Percentiles rank a stretch among this genome's conserved stretches.
Conservation (phyloP, 306 rosid genomes). For the Begonia peltatifolia region DNA sequence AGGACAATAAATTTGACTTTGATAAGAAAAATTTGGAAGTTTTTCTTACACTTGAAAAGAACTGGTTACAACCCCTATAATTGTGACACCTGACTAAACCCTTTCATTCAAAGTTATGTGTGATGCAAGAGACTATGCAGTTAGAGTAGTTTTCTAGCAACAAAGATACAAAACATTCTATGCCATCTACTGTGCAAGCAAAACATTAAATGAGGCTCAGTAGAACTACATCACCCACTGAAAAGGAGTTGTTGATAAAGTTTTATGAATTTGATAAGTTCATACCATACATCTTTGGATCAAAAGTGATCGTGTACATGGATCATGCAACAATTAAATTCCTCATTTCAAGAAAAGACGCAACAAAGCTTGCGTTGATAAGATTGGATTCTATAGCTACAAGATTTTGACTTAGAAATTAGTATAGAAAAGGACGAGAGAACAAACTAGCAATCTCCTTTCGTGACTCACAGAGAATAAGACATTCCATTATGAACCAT, state of each 20-base stretch:
- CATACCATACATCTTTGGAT: too few relatives aligned
- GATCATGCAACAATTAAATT: not conserved
- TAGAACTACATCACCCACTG: too few relatives aligned
- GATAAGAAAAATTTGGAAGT: not conserved
- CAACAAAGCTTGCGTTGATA: not conserved
- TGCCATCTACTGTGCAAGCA: too few relatives aligned
- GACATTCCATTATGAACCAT: too few relatives aligned
- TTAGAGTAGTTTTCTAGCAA: not conserved
- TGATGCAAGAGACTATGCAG: slow-evolving; percentile 1
- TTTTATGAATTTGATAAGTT: too few relatives aligned
- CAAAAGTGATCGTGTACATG: not conserved
- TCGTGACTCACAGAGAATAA: too few relatives aligned
- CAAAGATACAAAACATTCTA: too few relatives aligned
- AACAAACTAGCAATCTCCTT: not conserved
- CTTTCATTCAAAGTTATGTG: not conserved
- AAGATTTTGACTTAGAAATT: slow-evolving; percentile 2
- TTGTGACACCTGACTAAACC: not conserved
- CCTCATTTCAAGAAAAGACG: not conserved
- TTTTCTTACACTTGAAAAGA: not conserved
- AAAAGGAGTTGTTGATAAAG: too few relatives aligned
- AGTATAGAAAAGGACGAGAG: not conserved
- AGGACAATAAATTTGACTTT: not conserved
- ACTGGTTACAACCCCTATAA: not conserved
- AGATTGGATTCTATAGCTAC: not conserved
- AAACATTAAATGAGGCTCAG: too few relatives aligned